These are phyloP conservation scores for Mycena crocata DNA, from an alignment of 768 basidiomycete species.

Conservation along the genomic window DNA sequence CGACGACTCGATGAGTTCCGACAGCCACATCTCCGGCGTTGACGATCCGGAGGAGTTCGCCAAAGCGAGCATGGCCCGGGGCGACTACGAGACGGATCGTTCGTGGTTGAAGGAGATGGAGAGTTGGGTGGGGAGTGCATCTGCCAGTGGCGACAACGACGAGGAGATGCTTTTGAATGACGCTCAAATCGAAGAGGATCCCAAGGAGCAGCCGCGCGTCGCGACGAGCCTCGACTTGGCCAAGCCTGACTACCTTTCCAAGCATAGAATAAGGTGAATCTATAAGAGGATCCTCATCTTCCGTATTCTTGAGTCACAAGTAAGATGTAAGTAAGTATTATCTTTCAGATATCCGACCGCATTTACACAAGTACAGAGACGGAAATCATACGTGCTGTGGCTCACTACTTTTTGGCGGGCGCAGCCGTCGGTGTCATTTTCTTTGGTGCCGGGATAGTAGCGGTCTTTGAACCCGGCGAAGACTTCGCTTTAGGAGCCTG, in stretches of 20 bases:
- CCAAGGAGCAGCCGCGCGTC: conserved; percentile 8
- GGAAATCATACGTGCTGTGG: too few species aligned
- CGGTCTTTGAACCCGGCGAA: neutral
- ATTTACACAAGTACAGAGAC: too few species aligned
- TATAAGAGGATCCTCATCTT: too few species aligned
- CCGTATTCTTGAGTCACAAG: too few species aligned
- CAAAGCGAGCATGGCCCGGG: conserved; percentile 3
- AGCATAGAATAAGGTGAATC: too few species aligned
- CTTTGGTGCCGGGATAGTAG: neutral
- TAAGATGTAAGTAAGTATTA: too few species aligned
- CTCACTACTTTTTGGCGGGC: neutral
- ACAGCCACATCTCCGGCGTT: conserved; percentile 16
- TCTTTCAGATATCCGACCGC: too few species aligned
- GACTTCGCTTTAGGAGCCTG: neutral
- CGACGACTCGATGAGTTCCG: conserved; percentile 18
- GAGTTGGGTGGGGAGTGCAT: neutral
- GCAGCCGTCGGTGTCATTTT: neutral
- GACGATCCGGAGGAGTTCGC: conserved; percentile 15
- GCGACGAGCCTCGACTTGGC: conserved; percentile 17
- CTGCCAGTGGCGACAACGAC: neutral
- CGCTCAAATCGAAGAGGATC: neutral
- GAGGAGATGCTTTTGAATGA: conserved; percentile 10
- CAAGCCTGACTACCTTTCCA: neutral
- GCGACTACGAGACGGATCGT: neutral
- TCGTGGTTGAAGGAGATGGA: neutral